Evolutionary conservation across 768 basidiomycete genomes (phyloP).

Genomic region (Mycena polygramma): DNA sequence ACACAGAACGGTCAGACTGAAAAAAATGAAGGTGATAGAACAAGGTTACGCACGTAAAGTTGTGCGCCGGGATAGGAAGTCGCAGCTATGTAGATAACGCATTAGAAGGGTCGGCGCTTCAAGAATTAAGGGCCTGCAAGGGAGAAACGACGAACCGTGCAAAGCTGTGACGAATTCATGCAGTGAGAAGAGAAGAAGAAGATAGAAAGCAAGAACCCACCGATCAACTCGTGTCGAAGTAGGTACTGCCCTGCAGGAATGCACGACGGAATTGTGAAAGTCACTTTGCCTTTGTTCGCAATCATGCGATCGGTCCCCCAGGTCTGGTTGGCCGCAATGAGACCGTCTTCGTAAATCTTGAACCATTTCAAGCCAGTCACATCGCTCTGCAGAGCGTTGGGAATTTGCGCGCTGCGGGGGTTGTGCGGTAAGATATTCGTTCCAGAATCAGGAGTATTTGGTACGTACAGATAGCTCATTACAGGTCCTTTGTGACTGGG

Average conservation of each 20-base stretch:
- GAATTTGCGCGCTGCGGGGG: slow-evolving; percentile 56
- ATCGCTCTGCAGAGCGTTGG: slow-evolving; percentile 48
- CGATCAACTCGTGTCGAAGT: slow-evolving; percentile 65
- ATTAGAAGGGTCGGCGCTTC: not conserved
- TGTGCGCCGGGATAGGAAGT: slow-evolving; percentile 68
- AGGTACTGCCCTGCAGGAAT: slow-evolving; percentile 45
- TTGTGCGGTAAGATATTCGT: slow-evolving; percentile 10
- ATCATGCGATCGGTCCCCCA: slow-evolving; percentile 58
- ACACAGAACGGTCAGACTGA: not conserved
- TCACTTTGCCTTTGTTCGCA: slow-evolving; percentile 56
- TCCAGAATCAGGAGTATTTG: not conserved
- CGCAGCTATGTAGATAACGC: slow-evolving; percentile 55
- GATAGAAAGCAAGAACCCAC: slow-evolving; percentile 42
- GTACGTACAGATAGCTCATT: slow-evolving; percentile 61
- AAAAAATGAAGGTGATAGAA: slow-evolving; percentile 15
- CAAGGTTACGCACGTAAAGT: slow-evolving; percentile 58
- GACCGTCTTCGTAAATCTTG: slow-evolving; percentile 58
- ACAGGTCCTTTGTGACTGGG: slow-evolving; percentile 66
- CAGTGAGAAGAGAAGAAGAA: not conserved
- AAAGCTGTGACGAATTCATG: slow-evolving; percentile 27
- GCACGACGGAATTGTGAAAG: slow-evolving; percentile 46
- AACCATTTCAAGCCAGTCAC: slow-evolving; percentile 61
- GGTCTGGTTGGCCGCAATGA: slow-evolving; percentile 40
- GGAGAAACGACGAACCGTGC: slow-evolving; percentile 32
- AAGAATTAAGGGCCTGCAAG: not conserved